Percentiles rank a stretch among this genome's conserved stretches.
Conservation (phyloP, 164 flowering plant species). For the Akebia trifoliata region DNA sequence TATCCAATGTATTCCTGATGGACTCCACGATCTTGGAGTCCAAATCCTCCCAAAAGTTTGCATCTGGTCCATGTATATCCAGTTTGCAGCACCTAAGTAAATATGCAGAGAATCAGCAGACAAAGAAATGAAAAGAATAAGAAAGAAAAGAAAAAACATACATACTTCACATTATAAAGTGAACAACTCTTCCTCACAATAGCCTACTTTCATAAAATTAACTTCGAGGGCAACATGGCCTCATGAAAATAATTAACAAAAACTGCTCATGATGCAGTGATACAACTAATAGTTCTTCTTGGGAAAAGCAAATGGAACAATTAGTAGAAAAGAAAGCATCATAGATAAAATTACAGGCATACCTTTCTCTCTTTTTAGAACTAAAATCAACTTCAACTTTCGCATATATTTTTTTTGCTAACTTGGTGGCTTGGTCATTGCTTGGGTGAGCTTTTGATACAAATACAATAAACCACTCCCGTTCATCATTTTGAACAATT, state of each 20-base stretch:
- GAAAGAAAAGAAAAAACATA: neutral
- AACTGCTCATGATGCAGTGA: neutral
- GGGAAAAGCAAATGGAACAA: too few species aligned
- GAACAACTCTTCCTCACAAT: neutral
- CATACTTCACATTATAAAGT: neutral
- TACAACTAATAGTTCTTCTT: neutral
- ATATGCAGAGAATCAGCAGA: conserved; percentile 4
- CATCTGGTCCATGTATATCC: conserved; percentile 75
- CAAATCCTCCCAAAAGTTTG: conserved; percentile 91
- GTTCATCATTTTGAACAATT: conserved; percentile 91
- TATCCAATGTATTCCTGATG: conserved; percentile 84
- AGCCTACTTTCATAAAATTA: neutral
- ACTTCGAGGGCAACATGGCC: conserved; percentile 2
- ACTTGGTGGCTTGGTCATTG: conserved; percentile 79
- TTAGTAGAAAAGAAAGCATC: neutral
- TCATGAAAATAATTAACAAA: neutral
- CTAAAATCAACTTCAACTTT: conserved; percentile 94
- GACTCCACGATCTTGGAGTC: conserved; percentile 82
- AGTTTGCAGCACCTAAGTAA: conserved; percentile 80
- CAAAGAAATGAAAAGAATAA: neutral
- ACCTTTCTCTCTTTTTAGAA: conserved; percentile 96
- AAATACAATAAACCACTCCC: conserved; percentile 95
- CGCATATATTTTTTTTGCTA: conserved; percentile 85
- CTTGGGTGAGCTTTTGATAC: conserved; percentile 86
- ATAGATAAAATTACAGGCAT: neutral